Evolutionary conservation across 495 filamentous ascomycete genomes (phyloP).

Genomic region (Bryoglossum gracile): DNA sequence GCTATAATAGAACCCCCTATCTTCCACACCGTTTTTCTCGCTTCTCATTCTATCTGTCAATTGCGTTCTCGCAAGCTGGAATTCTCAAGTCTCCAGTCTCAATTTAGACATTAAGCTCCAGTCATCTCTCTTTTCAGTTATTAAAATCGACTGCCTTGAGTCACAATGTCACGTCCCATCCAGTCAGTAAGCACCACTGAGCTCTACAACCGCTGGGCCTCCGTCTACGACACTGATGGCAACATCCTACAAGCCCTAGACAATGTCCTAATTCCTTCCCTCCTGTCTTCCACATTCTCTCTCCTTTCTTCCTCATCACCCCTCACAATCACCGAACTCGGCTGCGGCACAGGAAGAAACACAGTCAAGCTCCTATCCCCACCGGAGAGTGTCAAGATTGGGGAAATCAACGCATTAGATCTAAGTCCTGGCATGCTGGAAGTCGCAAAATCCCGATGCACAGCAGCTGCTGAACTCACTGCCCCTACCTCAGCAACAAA

Average conservation of each 20-base stretch:
- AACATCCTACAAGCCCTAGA: constrained; percentile 70
- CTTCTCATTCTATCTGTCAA: too few species aligned
- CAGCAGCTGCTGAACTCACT: background rate
- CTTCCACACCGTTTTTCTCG: too few species aligned
- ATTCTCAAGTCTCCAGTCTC: too few species aligned
- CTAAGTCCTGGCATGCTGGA: constrained; percentile 38
- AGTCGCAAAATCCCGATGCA: constrained; percentile 9
- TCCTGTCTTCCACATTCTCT: constrained; percentile 31
- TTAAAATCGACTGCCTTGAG: too few species aligned
- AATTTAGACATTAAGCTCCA: too few species aligned
- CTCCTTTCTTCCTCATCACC: constrained; percentile 1
- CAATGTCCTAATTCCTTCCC: constrained; percentile 46
- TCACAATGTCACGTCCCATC: constrained; percentile 25
- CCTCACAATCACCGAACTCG: constrained; percentile 49
- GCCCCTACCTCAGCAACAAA: background rate
- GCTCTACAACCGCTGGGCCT: constrained; percentile 40
- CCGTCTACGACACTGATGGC: constrained; percentile 62
- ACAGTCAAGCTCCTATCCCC: constrained; percentile 46
- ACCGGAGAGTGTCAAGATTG: constrained; percentile 16
- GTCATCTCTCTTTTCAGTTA: too few species aligned
- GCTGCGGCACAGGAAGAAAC: constrained; percentile 66
- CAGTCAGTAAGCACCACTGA: constrained; percentile 31
- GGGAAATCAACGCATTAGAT: constrained; percentile 40
- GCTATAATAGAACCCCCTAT: too few species aligned
- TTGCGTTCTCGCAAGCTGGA: too few species aligned